Evolutionary conservation across 75 land plant genomes (phyloP), one percentile per base, ranked within the genome.

Genomic region (Pinus taeda): DNA sequence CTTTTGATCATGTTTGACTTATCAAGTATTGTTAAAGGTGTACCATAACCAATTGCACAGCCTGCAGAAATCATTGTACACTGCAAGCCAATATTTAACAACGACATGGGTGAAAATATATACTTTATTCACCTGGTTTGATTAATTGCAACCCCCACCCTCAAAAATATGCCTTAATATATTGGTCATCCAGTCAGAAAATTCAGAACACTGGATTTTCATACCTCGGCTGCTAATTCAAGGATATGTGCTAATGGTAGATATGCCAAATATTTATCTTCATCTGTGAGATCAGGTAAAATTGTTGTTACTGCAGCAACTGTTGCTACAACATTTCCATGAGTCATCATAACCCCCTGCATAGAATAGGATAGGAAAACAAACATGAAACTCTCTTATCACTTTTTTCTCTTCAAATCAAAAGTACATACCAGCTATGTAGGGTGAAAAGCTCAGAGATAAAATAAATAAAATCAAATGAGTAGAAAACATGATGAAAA

Each of bases 301-400:
- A 89, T 83, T 21, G 86, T 88, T 83, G 77, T 71, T 56, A 93
- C 93, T 49, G 89, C 94, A 74, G 97, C 87, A 42, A 85, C 86
- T 64, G 95, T 96, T 57, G 97, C 87, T 29, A 96, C 89, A 61
- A 96, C 82, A 78, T 93, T 96, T 57, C 84, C 94, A 85, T 96
- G 99, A 60, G 95, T 83, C 77, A 96, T 93, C 92, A 90, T 86
- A 45, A 96, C 99, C 39, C 99, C 99, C 99, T 96, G 77, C 49
- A 76, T 73, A 14, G 13, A n/a, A 15, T 62, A 62, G 49, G 24
- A 71, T 22, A 42, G 58, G 15, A 42, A 9, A 69, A 24, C 9
- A 20, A 69, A n/a, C 36, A 42, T 21, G n/a, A 69, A 69, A n/a
- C 22, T 12, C 8, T 65, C 17, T 17, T 65, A 6, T 65, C 36